Conservation (phyloP, 2,329 filamentous ascomycete species). For the Dothideomycetes sp. region DNA sequence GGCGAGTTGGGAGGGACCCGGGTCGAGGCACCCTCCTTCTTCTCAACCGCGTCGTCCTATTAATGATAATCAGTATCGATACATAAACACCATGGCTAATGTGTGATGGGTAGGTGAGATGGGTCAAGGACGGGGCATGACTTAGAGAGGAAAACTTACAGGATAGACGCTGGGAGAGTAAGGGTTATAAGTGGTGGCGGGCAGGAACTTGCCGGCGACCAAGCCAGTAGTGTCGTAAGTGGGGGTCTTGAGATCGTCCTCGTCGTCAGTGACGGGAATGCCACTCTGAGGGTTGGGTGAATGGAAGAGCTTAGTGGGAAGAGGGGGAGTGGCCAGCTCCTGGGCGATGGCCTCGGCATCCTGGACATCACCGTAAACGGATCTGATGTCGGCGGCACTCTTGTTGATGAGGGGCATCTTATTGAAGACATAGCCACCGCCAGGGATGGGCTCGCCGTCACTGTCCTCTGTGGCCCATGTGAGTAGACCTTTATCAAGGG, state of each 20-base stretch:
- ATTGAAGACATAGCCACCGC: no score
- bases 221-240: not conserved
- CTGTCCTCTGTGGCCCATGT: no score
- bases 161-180: constrained; percentile 5
- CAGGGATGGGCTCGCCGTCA: no score
- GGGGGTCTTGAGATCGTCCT: not conserved
- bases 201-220: not conserved
- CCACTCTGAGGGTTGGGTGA: not conserved
- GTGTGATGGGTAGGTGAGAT: not conserved
- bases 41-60: not conserved
- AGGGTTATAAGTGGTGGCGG: constrained; percentile 1
- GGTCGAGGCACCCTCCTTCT: not conserved
- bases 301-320: not conserved
- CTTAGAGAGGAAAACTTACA: no score
- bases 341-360: not conserved
- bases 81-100: not conserved
- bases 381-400: no score
- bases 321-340: not conserved
- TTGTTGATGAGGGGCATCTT: no score
- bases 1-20: not conserved
- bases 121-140: not conserved
- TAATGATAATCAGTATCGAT: not conserved
- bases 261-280: not conserved
- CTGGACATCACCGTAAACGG: not conserved
- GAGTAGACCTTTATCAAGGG: no score